Base-by-base conservation (phyloP, 2,329 filamentous ascomycete species). In the Pestalotiopsis sp. region DNA sequence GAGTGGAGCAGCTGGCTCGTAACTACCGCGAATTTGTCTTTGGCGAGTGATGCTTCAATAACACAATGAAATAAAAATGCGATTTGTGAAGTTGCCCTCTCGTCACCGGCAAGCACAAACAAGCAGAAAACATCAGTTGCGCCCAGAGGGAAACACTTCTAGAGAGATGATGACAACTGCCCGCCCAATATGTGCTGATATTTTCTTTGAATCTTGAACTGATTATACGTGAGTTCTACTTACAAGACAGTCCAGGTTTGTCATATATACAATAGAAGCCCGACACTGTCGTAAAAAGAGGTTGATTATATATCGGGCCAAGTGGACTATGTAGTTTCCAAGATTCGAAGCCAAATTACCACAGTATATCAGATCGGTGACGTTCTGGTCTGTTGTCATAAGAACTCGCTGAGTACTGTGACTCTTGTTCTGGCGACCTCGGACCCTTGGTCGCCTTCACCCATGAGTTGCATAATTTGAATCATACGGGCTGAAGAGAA, bases 21-120 rank as follows among this genome's bases (percentile, higher is more conserved):
- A 99, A 98, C 77, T 98, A 93, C 87, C 86, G 85, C 66, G 83
- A 85, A 3, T 98, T 97, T 78, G 85, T 93, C 9, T 92, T 92
- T 78, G 93, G 93, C 56, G 57, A 66, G n/a, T 59, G n/a, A 64
- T 23, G 12, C 25, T 6, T 12, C 6, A 3, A 23, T 3, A 36
- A 9, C 7, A 36, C 31, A 36, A 27, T 9, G 31, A 36, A 36
- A 36, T 36, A 2, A 36, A 31, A 31, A 36, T 36, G 31, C 6
- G 31, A 9, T 9, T 36, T 36, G 31, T 36, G 31, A 36, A 36
- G 31, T 36, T 9, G 2, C 2, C 6, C 31, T 9, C 31, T 36
- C 9, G 31, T 36, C 31, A 7, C 31, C 31, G 31, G 31, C 31
- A 36, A 36, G 31, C 31, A 36, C 31, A 36, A 9, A 9, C 31